These are phyloP conservation scores for Fremontodendron californicum DNA, from an alignment of 345 rosid species.

Conservation along the genomic window DNA sequence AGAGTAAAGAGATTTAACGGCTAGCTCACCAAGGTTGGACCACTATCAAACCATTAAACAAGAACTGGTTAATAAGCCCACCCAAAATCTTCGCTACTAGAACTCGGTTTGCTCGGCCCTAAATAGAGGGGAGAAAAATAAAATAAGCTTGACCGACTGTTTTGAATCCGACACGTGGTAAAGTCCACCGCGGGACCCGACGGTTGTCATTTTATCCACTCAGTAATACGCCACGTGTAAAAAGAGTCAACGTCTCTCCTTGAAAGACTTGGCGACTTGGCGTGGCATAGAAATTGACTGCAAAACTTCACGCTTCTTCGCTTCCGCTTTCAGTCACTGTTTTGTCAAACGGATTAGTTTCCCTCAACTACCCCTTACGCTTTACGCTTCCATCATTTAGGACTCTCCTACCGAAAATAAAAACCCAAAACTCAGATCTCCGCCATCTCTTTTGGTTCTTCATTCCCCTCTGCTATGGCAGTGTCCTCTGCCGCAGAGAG, in stretches of 20 bases:
- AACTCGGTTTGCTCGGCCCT: neutral
- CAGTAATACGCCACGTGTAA: conserved; percentile 19
- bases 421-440: conserved; percentile 2
- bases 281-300: conserved; percentile 17
- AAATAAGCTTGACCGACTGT: neutral
- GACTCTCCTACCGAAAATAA: neutral
- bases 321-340: neutral
- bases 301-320: neutral
- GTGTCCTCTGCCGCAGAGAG: conserved; percentile 35
- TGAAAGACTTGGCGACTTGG: neutral
- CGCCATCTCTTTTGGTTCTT: neutral
- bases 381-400: neutral
- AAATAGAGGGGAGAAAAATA: neutral
- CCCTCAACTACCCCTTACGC: neutral
- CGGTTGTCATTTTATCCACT: neutral
- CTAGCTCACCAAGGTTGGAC: no score
- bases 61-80: no score
- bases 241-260: conserved; percentile 12
- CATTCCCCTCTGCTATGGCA: conserved; percentile 36
- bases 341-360: neutral
- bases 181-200: neutral
- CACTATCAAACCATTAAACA: no score
- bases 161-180: conserved; percentile 5
- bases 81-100: no score
- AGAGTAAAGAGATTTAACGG: no score